Conservation (phyloP, 2,329 filamentous ascomycete species). For the Hymenoscyphus scutula region DNA sequence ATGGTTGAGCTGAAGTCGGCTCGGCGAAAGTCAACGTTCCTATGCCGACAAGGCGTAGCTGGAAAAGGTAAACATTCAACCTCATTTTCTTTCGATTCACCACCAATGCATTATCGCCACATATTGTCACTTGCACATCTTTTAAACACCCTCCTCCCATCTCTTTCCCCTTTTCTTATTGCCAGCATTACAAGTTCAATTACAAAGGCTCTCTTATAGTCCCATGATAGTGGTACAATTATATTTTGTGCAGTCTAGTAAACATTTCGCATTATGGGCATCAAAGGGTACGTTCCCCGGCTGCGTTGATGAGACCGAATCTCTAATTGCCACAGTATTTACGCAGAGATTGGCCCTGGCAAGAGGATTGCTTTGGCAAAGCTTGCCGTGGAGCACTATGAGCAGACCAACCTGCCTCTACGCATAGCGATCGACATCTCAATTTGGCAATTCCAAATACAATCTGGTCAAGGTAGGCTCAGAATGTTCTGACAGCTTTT, state of each 20-base stretch:
- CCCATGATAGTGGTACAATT: not conserved
- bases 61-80: not conserved
- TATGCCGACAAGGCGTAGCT: slow-evolving; percentile 1
- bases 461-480: slow-evolving; percentile 67
- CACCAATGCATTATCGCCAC: not conserved
- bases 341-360: slow-evolving; percentile 82
- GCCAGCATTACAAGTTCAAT: not conserved
- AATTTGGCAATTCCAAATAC: slow-evolving; percentile 95
- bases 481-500: not conserved
- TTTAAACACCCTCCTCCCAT: not conserved
- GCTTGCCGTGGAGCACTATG: slow-evolving; percentile 74
- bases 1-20: too few species aligned
- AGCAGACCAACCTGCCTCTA: slow-evolving; percentile 67
- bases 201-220: not conserved
- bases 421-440: slow-evolving; percentile 90
- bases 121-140: not conserved
- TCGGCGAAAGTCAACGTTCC: not conserved
- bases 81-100: not conserved
- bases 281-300: slow-evolving; percentile 53
- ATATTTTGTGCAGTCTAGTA: not conserved
- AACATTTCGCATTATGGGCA: slow-evolving; percentile 51
- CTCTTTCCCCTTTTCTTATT: not conserved
- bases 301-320: slow-evolving; percentile 18
- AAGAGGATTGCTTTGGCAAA: slow-evolving; percentile 78
- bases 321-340: slow-evolving; percentile 59